Evolutionary conservation across 495 filamentous ascomycete species (phyloP).

Genomic region (Penicillium desertorum): DNA sequence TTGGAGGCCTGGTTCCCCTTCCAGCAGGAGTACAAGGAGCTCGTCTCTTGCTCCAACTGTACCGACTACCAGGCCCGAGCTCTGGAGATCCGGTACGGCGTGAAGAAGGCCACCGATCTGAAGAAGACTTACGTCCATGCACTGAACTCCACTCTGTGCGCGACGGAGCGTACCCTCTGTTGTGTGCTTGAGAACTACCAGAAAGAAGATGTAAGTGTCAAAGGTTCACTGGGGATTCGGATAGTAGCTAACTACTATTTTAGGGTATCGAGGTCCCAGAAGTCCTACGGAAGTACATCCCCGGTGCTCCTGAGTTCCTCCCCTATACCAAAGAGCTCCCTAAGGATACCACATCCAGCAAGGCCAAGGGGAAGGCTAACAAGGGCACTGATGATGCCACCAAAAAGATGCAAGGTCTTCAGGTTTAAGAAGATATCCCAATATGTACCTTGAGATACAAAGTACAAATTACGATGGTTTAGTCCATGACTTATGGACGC

Average conservation of each 20-base stretch:
- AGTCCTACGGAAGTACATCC: slow-evolving; percentile 87
- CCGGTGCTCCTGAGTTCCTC: slow-evolving; percentile 82
- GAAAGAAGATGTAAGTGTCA: slow-evolving; percentile 66
- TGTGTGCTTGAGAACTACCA: slow-evolving; percentile 97
- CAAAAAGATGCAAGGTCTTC: slow-evolving; percentile 42
- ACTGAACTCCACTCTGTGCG: slow-evolving; percentile 87
- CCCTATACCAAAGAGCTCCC: slow-evolving; percentile 82
- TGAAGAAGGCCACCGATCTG: slow-evolving; percentile 72
- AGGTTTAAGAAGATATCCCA: slow-evolving; percentile 30
- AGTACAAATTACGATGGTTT: slow-evolving; percentile 10
- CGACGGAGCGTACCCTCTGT: slow-evolving; percentile 91
- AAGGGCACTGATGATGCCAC: slow-evolving; percentile 35
- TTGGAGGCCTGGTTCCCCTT: slow-evolving; percentile 97
- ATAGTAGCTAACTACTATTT: slow-evolving; percentile 7
- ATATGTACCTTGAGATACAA: slow-evolving; percentile 6
- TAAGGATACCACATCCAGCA: slow-evolving; percentile 65
- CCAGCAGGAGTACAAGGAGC: slow-evolving; percentile 94
- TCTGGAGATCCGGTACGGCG: slow-evolving; percentile 80
- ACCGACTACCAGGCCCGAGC: slow-evolving; percentile 91
- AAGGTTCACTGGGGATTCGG: neutral
- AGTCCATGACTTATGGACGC: neutral
- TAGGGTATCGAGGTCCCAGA: slow-evolving; percentile 84
- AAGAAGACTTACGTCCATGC: slow-evolving; percentile 95
- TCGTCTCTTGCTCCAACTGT: slow-evolving; percentile 95
- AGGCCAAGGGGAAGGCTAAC: slow-evolving; percentile 49